These are phyloP conservation scores for Botryotinia narcissicola DNA, from an alignment of 2,329 filamentous ascomycete species.

Conservation along the genomic window DNA sequence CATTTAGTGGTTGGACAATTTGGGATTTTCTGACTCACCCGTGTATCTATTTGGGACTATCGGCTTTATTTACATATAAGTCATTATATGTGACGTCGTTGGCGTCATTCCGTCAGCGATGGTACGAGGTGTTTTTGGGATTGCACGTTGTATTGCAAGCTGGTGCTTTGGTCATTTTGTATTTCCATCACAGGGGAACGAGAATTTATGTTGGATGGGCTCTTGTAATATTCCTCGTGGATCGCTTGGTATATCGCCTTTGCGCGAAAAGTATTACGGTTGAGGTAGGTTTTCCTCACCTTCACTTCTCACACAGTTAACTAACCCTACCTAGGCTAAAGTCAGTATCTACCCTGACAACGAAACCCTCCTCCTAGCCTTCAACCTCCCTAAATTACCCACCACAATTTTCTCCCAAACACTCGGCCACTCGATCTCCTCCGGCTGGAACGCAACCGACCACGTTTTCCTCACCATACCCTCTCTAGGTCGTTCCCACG, in stretches of 20 bases:
- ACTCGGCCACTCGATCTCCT: slow-evolving; percentile 40
- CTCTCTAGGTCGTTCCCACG: slow-evolving; percentile 49
- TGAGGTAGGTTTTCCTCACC: slow-evolving; percentile 41
- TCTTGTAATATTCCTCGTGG: slow-evolving; percentile 23
- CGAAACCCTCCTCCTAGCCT: slow-evolving; percentile 51
- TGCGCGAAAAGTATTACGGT: slow-evolving; percentile 50
- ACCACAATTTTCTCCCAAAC: slow-evolving; percentile 16
- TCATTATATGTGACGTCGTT: slow-evolving; percentile 61
- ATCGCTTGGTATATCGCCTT: slow-evolving; percentile 51
- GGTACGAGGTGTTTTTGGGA: slow-evolving; percentile 62
- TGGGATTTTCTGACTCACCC: slow-evolving; percentile 50
- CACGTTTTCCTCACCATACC: slow-evolving; percentile 64
- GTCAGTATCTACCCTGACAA: slow-evolving; percentile 55
- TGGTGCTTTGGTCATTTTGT: slow-evolving; percentile 54
- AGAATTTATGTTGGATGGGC: slow-evolving; percentile 53
- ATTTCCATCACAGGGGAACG: slow-evolving; percentile 55
- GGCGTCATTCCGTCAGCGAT: slow-evolving; percentile 56
- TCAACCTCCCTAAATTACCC: slow-evolving; percentile 24
- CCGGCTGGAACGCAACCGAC: slow-evolving; percentile 60
- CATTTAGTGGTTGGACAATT: slow-evolving; percentile 50
- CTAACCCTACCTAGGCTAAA: slow-evolving; percentile 27
- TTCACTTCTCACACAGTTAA: background rate
- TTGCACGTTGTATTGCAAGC: slow-evolving; percentile 57
- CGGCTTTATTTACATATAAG: slow-evolving; percentile 57
- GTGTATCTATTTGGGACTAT: slow-evolving; percentile 54